Percentiles rank a stretch among this genome's conserved stretches.
phyloP scores from a whole-genome alignment of 148 eudicot species.

The Limonium bicolor region DNA sequence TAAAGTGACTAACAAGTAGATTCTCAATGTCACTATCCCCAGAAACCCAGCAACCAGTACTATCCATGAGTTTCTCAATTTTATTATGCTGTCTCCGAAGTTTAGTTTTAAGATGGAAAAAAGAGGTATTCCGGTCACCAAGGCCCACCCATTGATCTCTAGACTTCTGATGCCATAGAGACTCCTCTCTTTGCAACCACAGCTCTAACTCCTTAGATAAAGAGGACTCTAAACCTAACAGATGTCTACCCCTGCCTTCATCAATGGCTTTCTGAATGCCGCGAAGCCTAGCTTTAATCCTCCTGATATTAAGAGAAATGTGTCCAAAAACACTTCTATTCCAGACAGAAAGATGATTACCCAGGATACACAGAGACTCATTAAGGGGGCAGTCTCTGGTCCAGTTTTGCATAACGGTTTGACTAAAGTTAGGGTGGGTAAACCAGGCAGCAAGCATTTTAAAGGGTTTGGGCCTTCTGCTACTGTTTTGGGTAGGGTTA shows the following conservation, averaged over 20 bases:
- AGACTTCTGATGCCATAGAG: background rate
- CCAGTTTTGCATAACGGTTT: background rate
- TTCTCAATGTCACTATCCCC: background rate
- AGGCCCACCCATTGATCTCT: background rate
- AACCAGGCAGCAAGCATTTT: background rate
- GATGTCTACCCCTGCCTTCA: background rate
- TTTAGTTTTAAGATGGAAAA: background rate
- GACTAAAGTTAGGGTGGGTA: background rate
- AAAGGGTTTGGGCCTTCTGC: no score
- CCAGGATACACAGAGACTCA: background rate
- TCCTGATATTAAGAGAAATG: background rate
- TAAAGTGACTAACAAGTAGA: no score
- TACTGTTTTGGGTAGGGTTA: no score
- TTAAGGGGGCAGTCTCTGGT: background rate
- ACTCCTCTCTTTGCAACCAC: background rate
- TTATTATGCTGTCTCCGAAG: background rate
- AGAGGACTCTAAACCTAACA: background rate
- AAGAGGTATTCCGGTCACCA: background rate
- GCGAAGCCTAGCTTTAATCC: no score
- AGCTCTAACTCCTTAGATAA: no score
- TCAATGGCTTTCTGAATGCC: no score
- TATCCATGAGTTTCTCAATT: background rate
- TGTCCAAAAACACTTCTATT: background rate
- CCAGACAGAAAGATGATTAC: background rate
- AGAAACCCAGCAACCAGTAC: background rate